A percentile compares a stretch with the other conserved stretches of the same genome.
phyloP scores from a whole-genome alignment of 306 rosid genomes.

The Medicago arabica region DNA sequence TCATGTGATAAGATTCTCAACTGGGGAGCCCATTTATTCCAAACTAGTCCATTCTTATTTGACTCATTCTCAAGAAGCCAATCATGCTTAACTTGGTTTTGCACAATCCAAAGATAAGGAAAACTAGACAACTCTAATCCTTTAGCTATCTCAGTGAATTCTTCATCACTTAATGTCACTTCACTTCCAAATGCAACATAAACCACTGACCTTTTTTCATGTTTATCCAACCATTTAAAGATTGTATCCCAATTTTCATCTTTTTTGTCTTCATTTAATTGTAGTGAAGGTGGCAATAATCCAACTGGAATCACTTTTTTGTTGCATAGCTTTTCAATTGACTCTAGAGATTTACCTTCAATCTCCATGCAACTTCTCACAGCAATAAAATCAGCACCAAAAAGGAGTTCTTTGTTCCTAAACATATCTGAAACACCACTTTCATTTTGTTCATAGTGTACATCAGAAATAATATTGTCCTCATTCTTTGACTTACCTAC shows the following conservation, averaged over 20 bases:
- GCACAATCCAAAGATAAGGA: background rate
- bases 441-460: background rate
- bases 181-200: constrained; percentile 51
- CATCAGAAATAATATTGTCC: background rate
- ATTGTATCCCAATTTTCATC: constrained; percentile 37
- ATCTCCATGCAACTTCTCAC: constrained; percentile 46
- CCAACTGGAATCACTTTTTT: constrained; percentile 51
- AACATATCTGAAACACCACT: constrained; percentile 7
- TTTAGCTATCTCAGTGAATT: constrained; percentile 29
- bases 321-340: background rate
- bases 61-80: background rate
- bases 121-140: constrained; percentile 18
- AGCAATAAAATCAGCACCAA: constrained; percentile 35
- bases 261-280: background rate
- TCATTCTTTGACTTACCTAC: constrained; percentile 3
- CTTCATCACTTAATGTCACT: constrained; percentile 30
- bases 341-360: constrained; percentile 35
- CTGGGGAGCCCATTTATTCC: constrained; percentile 44
- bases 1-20: constrained; percentile 35
- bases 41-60: background rate
- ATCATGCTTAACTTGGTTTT: background rate
- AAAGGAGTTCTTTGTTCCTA: background rate
- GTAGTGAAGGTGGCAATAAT: constrained; percentile 19
- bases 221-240: constrained; percentile 44
- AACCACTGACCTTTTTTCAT: background rate